Conservation (phyloP, 2,329 filamentous ascomycete species). For the Rugonectria rugulosa region DNA sequence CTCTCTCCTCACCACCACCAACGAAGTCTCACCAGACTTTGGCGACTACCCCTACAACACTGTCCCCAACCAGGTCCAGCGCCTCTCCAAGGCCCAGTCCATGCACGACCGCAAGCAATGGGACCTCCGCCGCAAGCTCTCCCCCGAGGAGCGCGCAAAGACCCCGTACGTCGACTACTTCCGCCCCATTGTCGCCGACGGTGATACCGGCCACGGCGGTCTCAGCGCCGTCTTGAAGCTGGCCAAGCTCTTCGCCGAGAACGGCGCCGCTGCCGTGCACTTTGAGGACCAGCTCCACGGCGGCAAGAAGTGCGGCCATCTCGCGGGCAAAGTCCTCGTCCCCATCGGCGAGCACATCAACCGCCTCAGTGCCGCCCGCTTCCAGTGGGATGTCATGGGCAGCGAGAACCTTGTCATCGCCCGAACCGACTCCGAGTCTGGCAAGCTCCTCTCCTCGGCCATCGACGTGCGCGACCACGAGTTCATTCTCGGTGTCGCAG, state of each 20-base stretch:
- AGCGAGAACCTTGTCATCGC: slow-evolving; percentile 94
- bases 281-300: slow-evolving; percentile 98
- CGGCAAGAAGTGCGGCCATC: slow-evolving; percentile 97
- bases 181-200: slow-evolving; percentile 93
- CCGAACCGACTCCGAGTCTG: slow-evolving; percentile 93
- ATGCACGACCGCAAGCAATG: slow-evolving; percentile 97
- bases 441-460: slow-evolving; percentile 86
- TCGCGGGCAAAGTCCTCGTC: slow-evolving; percentile 95
- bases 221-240: slow-evolving; percentile 93
- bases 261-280: slow-evolving; percentile 93
- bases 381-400: slow-evolving; percentile 99
- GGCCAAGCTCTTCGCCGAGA: slow-evolving; percentile 96
- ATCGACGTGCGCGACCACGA: slow-evolving; percentile 96
- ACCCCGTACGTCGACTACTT: slow-evolving; percentile 92
- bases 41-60: slow-evolving; percentile 99
- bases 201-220: slow-evolving; percentile 94
- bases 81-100: slow-evolving; percentile 94
- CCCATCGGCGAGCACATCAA: slow-evolving; percentile 97
- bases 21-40: slow-evolving; percentile 97
- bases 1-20: slow-evolving; percentile 88
- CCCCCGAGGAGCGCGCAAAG: slow-evolving; percentile 71
- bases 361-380: slow-evolving; percentile 86
- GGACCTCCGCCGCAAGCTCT: slow-evolving; percentile 83
- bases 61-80: slow-evolving; percentile 96
- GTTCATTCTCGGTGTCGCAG: slow-evolving; percentile 88